Base-by-base conservation (phyloP, 768 basidiomycete species). In the Trametes gibbosa region DNA sequence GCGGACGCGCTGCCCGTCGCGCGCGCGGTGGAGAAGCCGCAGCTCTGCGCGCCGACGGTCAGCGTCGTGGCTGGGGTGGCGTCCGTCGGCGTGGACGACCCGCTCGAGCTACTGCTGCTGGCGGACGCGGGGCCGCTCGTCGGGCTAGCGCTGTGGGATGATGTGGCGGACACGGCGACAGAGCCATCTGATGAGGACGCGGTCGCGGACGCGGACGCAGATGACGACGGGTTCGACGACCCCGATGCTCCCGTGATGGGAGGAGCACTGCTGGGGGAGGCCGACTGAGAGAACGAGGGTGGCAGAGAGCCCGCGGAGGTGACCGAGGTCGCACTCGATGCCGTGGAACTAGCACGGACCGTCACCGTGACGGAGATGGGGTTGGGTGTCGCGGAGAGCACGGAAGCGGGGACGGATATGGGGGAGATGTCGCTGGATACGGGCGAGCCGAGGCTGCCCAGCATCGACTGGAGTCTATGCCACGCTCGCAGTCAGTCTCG, bases 381-480 rank as follows among this genome's bases (percentile, higher is more conserved):
- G 43, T 60, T 60, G 2, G 64, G 34, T 14, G 69, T 21, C 16
- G 62, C 48, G 3, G 54, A 59, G 0, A 80, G 74, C 9, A 68
- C 29, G 3, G 67, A 63, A 12, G 79, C 70, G 12, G 82, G 74
- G 2, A 68, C 65, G 17, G 81, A 67, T 23, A 79, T 74, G 25
- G 74, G 47, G 21, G 79, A 74, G 43, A 80, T 83, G 32, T 82
- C 79, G 45, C 79, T 75, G 1, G 81, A 68, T 32, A 83, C 69
- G 17, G 84, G 81, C 1, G 74, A 69, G 24, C 73, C 67, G 65
- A 84, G 82, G 25, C 82, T 81, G 49, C 87, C 88, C 13, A 74
- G 75, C 87, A 89, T 87, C 39, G 76, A 75, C 37, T 75, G 70
- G 25, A 89, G 73, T 3, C 84, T 89, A 62, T 12, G 23, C 10